Percentiles rank a stretch among this genome's conserved stretches.
phyloP scores from a whole-genome alignment of 306 rosid genomes.

The Sechiopsis laciniata region DNA sequence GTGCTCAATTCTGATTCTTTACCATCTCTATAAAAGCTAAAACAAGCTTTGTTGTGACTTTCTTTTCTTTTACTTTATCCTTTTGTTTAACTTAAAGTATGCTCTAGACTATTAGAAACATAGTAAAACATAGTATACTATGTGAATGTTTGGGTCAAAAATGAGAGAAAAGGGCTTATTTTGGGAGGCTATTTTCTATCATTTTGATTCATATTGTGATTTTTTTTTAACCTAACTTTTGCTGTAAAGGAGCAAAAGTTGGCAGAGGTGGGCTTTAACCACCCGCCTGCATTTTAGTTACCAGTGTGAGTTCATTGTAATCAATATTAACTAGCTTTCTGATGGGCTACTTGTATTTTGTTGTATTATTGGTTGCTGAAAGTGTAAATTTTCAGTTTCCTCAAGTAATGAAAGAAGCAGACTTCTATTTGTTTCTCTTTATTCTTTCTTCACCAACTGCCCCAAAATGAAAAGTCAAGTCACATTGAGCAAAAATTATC shows the following conservation, averaged over 20 bases:
- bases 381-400: slow-evolving; percentile 48
- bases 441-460: not conserved
- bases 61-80: not conserved
- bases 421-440: not conserved
- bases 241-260: slow-evolving; percentile 27
- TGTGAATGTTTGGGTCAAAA: slow-evolving; percentile 33
- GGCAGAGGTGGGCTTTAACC: slow-evolving; percentile 67
- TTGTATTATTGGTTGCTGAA: slow-evolving; percentile 25
- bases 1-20: slow-evolving; percentile 65
- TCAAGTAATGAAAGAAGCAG: slow-evolving; percentile 28
- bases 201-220: slow-evolving; percentile 21
- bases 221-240: slow-evolving; percentile 24
- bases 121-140: slow-evolving; percentile 32
- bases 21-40: not conserved
- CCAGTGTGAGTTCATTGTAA: slow-evolving; percentile 17
- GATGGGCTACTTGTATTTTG: slow-evolving; percentile 13
- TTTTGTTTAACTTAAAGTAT: slow-evolving; percentile 34
- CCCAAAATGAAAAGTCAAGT: no score
- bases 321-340: slow-evolving; percentile 18
- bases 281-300: slow-evolving; percentile 56
- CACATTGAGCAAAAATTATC: no score
- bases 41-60: not conserved
- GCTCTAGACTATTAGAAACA: slow-evolving; percentile 53
- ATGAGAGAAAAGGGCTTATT: slow-evolving; percentile 49
- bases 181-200: slow-evolving; percentile 50